Conservation (phyloP, 331 rosid species). For the Erythrophleum ivorense region DNA sequence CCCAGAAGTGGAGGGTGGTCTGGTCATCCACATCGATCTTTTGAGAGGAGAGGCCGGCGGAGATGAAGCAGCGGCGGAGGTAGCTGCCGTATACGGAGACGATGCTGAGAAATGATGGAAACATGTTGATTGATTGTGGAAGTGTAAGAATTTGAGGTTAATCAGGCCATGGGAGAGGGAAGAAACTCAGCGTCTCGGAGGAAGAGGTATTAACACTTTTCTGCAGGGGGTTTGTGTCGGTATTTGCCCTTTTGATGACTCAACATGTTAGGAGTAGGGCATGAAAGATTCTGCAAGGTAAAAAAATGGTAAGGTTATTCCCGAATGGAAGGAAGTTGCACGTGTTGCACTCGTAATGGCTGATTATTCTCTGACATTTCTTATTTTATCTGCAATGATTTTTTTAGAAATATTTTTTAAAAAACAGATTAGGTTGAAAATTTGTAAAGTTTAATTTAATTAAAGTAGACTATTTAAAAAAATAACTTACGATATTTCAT, state of each 20-base stretch:
- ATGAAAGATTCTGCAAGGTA: not conserved
- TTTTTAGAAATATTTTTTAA: not conserved
- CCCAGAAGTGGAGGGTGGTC: conserved; percentile 80
- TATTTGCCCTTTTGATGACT: not conserved
- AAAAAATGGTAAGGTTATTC: not conserved
- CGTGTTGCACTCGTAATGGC: not conserved
- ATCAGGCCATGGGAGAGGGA: not conserved
- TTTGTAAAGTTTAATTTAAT: too few species aligned
- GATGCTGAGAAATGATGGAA: conserved; percentile 64
- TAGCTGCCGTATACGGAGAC: conserved; percentile 55
- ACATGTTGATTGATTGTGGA: conserved; percentile 44
- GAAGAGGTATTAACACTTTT: not conserved
- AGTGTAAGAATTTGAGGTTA: not conserved
- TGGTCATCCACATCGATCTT: conserved; percentile 54
- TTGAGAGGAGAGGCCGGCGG: conserved; percentile 67
- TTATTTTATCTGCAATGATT: not conserved
- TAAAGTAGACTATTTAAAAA: too few species aligned
- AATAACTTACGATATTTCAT: too few species aligned
- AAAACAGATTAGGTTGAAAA: too few species aligned
- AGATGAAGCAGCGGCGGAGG: conserved; percentile 74
- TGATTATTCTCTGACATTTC: not conserved
- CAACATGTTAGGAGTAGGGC: conserved; percentile 9
- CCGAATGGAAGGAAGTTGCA: not conserved
- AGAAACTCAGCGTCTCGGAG: not conserved
- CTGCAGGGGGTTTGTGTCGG: not conserved